phyloP scores from a whole-genome alignment of 352 stramenopile genomes.

The Saprolegnia diclina region DNA sequence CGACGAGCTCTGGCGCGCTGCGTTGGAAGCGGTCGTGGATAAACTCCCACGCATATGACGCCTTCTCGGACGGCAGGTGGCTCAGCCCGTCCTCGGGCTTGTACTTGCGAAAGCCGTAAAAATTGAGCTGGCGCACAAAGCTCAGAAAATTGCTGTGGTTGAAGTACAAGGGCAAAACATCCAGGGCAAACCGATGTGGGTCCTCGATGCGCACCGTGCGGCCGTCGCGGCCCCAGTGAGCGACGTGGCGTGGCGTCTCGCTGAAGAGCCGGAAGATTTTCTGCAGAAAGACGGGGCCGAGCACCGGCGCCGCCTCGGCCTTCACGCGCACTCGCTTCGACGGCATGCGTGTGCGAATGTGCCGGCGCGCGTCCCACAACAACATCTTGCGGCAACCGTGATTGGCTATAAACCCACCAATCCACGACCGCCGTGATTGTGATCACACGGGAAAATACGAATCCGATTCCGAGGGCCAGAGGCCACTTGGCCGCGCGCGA shows the following conservation, averaged over 20 bases:
- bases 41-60: conserved; percentile 70
- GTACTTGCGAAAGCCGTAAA: conserved; percentile 34
- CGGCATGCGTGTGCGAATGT: too few species aligned
- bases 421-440: too few species aligned
- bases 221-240: conserved; percentile 29
- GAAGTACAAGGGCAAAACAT: conserved; percentile 32
- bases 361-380: too few species aligned
- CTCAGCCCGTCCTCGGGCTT: conserved; percentile 27
- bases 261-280: conserved; percentile 8
- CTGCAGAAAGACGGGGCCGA: conserved; percentile 15
- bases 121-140: conserved; percentile 34
- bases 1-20: conserved; percentile 71
- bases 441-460: too few species aligned
- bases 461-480: too few species aligned
- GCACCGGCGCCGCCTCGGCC: conserved; percentile 29
- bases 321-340: not conserved
- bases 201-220: conserved; percentile 24
- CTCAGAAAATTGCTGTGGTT: conserved; percentile 30
- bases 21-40: conserved; percentile 86
- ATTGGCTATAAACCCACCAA: too few species aligned
- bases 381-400: too few species aligned
- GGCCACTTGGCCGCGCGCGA: too few species aligned
- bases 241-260: conserved; percentile 16
- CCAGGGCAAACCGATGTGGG: conserved; percentile 18
- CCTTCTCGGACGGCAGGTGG: not conserved